A percentile compares a stretch with the other conserved stretches of the same genome.
Evolutionary conservation across 2,329 filamentous ascomycete species (phyloP).

Genomic region (Fusarium sp.): DNA sequence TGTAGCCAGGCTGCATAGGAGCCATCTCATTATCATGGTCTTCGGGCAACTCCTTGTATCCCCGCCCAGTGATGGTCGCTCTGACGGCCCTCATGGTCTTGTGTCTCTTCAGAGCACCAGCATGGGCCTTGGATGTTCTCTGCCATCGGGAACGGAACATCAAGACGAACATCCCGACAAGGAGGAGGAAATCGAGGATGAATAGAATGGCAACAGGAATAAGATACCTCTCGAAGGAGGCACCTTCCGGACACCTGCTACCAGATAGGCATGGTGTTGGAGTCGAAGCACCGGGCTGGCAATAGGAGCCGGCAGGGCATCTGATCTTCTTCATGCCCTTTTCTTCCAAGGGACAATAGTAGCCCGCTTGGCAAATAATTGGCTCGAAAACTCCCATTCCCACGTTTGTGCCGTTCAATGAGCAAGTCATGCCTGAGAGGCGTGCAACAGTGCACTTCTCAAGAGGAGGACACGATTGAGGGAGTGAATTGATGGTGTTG

Average conservation of each 20-base stretch:
- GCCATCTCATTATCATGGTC: constrained; percentile 48
- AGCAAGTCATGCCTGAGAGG: constrained; percentile 47
- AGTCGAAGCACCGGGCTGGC: constrained; percentile 56
- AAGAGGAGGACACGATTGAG: constrained; percentile 54
- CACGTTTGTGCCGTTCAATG: constrained; percentile 45
- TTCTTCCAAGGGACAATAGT: constrained; percentile 54
- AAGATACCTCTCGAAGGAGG: constrained; percentile 51
- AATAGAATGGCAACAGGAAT: constrained; percentile 55
- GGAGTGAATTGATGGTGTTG: constrained; percentile 56
- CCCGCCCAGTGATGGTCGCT: constrained; percentile 37
- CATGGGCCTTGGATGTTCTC: constrained; percentile 15
- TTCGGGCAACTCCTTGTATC: constrained; percentile 47
- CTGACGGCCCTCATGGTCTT: constrained; percentile 44
- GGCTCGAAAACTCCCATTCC: constrained; percentile 60
- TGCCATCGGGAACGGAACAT: constrained; percentile 32
- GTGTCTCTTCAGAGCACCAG: constrained; percentile 23
- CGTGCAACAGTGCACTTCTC: constrained; percentile 49
- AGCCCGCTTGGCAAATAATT: constrained; percentile 57
- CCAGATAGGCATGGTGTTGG: constrained; percentile 57
- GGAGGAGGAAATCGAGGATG: constrained; percentile 52
- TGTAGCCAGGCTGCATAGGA: constrained; percentile 45
- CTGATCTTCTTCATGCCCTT: constrained; percentile 49
- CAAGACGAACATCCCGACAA: constrained; percentile 41
- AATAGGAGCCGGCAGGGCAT: constrained; percentile 60
- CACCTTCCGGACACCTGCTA: constrained; percentile 56